A percentile compares a stretch with the other conserved stretches of the same genome.
Conservation (phyloP, 371 early-diverging fungal species). For the Saksenaea oblongispora region DNA sequence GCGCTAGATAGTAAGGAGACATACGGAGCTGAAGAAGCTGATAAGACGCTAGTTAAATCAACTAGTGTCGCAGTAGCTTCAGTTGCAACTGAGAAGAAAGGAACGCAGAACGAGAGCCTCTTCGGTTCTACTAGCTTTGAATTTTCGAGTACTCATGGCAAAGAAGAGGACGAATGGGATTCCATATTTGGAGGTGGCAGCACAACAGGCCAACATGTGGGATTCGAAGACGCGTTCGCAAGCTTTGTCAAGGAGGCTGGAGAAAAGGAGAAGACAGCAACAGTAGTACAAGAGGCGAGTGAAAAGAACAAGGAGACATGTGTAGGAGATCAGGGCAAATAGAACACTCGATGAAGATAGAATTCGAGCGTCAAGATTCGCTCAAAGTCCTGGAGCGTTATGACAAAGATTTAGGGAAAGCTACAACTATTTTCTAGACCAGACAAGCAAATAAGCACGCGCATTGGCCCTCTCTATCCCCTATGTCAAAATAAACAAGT, state of each 20-base stretch:
- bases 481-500: slow-evolving; percentile 4
- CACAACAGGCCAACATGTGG: slow-evolving; percentile 11
- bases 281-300: slow-evolving; percentile 4
- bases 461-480: slow-evolving; percentile 1
- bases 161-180: slow-evolving; percentile 40
- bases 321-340: slow-evolving; percentile 31
- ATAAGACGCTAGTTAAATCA: not conserved
- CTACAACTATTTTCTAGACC: slow-evolving; percentile 68
- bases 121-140: not conserved
- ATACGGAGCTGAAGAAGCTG: not conserved
- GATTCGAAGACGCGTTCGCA: slow-evolving; percentile 38
- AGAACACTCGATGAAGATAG: slow-evolving; percentile 61
- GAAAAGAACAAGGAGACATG: not conserved
- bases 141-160: slow-evolving; percentile 6
- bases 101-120: not conserved
- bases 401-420: slow-evolving; percentile 68
- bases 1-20: slow-evolving; percentile 25
- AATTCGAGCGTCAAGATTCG: slow-evolving; percentile 60
- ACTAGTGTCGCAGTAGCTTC: not conserved
- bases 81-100: not conserved
- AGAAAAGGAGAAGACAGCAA: not conserved
- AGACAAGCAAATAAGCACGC: slow-evolving; percentile 22
- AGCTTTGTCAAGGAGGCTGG: slow-evolving; percentile 14
- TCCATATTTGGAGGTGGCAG: slow-evolving; percentile 43
- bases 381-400: slow-evolving; percentile 65